phyloP scores from a whole-genome alignment of 805 yeast genomes.

The Saturnispora silvae region DNA sequence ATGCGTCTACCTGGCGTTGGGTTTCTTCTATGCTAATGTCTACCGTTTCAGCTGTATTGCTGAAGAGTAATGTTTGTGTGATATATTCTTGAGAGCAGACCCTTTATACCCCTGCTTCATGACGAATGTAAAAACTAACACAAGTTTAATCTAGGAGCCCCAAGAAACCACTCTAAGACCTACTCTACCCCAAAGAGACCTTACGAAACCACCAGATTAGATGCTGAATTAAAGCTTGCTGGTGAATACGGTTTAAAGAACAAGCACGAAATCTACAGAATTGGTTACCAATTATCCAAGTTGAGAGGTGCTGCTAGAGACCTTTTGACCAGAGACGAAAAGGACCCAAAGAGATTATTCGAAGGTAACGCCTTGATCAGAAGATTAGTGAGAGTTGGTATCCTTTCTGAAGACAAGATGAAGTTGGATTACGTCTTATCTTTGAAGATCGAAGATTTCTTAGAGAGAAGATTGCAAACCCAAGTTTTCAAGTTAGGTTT shows the following conservation, averaged over 20 bases:
- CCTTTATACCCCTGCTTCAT: too few relatives aligned
- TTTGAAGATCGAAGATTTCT: slow-evolving; percentile 95
- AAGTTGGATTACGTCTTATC: slow-evolving; percentile 99
- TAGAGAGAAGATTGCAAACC: slow-evolving; percentile 99
- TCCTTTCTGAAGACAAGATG: slow-evolving; percentile 97
- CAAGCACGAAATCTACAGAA: slow-evolving; percentile 99
- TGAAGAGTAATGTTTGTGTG: too few relatives aligned
- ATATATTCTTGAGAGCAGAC: too few relatives aligned
- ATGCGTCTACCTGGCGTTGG: too few relatives aligned
- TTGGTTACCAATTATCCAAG: slow-evolving; percentile 97
- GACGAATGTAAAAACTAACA: background rate
- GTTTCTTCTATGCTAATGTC: too few relatives aligned
- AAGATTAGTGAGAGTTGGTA: slow-evolving; percentile 99
- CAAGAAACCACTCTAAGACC: slow-evolving; percentile 99
- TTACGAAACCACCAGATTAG: slow-evolving; percentile 98
- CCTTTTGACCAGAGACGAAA: slow-evolving; percentile 98
- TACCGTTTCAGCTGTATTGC: too few relatives aligned
- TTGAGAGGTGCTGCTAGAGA: slow-evolving; percentile 99
- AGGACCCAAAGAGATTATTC: slow-evolving; percentile 99
- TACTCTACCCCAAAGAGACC: slow-evolving; percentile 99
- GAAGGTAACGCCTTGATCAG: slow-evolving; percentile 99
- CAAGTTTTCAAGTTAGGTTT: slow-evolving; percentile 99
- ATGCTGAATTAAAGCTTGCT: slow-evolving; percentile 97
- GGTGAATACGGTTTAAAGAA: slow-evolving; percentile 99
- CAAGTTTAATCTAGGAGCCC: slow-evolving; percentile 59